Percentiles rank a stretch among this genome's conserved stretches.
Evolutionary conservation across 345 rosid genomes (phyloP).

Genomic region (Reutealis trisperma): DNA sequence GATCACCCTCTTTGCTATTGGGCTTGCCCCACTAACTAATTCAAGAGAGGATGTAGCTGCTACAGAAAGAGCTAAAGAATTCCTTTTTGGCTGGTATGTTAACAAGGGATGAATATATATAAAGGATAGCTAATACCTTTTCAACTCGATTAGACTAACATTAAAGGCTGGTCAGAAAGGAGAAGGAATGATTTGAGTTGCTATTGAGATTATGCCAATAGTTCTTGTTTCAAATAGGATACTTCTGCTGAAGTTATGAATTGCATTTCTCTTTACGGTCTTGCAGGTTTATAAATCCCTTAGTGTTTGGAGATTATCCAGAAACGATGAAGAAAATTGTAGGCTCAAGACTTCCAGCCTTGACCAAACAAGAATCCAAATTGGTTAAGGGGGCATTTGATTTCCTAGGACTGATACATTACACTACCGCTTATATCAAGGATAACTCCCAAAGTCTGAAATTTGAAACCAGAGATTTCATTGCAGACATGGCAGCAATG

Average conservation of each 20-base stretch:
- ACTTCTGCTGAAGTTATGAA: not conserved
- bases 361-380: slow-evolving; percentile 55
- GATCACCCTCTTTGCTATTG: slow-evolving; percentile 26
- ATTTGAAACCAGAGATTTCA: slow-evolving; percentile 32
- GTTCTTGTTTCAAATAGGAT: too few species aligned
- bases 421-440: slow-evolving; percentile 28
- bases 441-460: slow-evolving; percentile 34
- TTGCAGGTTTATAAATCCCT: slow-evolving; percentile 63
- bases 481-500: slow-evolving; percentile 32
- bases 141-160: not conserved
- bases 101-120: not conserved
- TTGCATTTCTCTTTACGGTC: not conserved
- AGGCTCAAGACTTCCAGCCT: slow-evolving; percentile 67
- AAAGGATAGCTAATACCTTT: not conserved
- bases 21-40: slow-evolving; percentile 36
- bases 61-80: slow-evolving; percentile 43
- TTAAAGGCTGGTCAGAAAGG: too few species aligned
- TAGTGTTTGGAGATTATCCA: slow-evolving; percentile 78
- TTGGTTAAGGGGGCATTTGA: slow-evolving; percentile 63
- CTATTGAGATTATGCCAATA: too few species aligned
- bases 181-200: too few species aligned
- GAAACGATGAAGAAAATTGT: slow-evolving; percentile 53
- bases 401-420: slow-evolving; percentile 57
- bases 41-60: slow-evolving; percentile 38
- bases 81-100: slow-evolving; percentile 46